Evolutionary conservation across 169 alveolate species (phyloP), one percentile per base, ranked within the genome.

Genomic region (Plasmodium inui): DNA sequence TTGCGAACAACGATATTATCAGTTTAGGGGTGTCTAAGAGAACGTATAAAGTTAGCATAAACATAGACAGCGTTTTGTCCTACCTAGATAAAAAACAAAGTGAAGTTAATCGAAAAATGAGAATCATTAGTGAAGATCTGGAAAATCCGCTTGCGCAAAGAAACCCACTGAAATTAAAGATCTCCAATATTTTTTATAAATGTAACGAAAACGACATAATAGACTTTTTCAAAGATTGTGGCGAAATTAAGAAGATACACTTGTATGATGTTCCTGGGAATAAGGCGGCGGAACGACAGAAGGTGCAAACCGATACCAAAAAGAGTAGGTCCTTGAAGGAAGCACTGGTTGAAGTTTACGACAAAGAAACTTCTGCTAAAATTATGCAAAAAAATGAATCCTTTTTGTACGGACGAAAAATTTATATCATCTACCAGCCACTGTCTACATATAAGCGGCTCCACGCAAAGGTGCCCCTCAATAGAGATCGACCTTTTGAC

Each of bases 161-260:
- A 81, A 71, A 81, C 39, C 39, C 32, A 32, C 70, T 90, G 5
- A 90, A 82, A 82, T 79, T 88, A 41, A 88, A 88, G 79, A 44
- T 90, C 26, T 73, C 84, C 9, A 90, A 90, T 55, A 90, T 90
- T 50, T 90, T 81, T 71, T 90, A 90, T 70, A 90, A 90, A 81
- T 90, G 95, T 70, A 90, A 90, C 73, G 95, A 90, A 81, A 81
- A 90, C 53, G 95, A 90, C 28, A 67, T 90, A 9, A 7, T 90
- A 17, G 95, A 90, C 55, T 90, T 80, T 71, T 90, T 90, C 53
- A 79, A 82, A 81, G 84, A 90, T 28, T 90, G 95, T 90, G 95
- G 95, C 0, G 74, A 79, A 67, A 90, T 90, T 32, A 79, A 82
- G 37, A 90, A 90, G 30, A 70, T 90, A 82, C 83, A 70, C 55